Base-by-base conservation (phyloP, 352 stramenopile species). In the Globisporangium parvum region DNA sequence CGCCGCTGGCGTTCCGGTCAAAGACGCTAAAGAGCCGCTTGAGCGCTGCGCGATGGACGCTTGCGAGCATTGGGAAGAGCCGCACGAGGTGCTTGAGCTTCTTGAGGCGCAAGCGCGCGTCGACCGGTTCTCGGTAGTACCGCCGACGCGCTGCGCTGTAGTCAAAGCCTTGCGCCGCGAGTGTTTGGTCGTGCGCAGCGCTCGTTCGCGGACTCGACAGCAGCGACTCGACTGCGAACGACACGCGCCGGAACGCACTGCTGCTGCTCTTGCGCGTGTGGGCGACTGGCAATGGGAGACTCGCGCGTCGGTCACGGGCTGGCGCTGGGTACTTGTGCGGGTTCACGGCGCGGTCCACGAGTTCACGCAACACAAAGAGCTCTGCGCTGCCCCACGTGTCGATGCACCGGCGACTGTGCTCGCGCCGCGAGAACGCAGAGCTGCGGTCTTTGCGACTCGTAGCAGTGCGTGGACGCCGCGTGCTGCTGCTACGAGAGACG, bases 371-470 rank as follows among this genome's bases (percentile, higher is more conserved):
- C 51, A 71, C 69, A 39, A 69, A 73, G 52, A 91, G 65, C 67
- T 91, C 80, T 14, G 77, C 66, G 20, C 74, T 63, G 18, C 62
- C 70, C 65, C 77, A 87, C 39, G 67, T 67, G 62, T 91, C 68
- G 33, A 88, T 53, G 24, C 75, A 65, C 46, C 60, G 66, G 15
- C 62, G 67, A 9, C 67, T 58, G 40, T 65, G 40, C 41, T 65
- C 59, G 51, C 57, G 35, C n/a, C 47, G 57, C 37, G 51, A 44
- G 21, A 67, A 21, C 55, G 58, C 35, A 28, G 55, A 44, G 35
- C 57, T 33, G 23, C 53, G 42, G 28, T 60, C 57, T 45, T 63
- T 59, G 26, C 41, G 57, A 5, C 5, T 8, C 51, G 21, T 33
- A 21, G 14, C 23, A 6, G 12, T 26, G 12, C 23, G 23, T 17